Evolutionary conservation across 306 rosid species (phyloP), one percentile per base, ranked within the genome.

Genomic region (Rosa rugosa): DNA sequence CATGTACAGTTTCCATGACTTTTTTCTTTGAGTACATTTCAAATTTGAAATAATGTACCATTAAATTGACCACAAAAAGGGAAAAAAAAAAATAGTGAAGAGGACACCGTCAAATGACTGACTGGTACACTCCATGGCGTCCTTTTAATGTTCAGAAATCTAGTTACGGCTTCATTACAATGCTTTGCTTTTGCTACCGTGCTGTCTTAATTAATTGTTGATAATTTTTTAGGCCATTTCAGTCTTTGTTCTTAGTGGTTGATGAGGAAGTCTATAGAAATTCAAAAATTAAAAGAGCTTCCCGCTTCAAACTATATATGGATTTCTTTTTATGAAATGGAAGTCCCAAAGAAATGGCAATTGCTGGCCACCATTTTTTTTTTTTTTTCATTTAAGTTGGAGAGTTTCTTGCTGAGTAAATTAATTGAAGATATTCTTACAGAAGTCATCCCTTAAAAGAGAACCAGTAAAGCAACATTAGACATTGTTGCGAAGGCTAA

Each of bases 1-100:
- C 75, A 71, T 81, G 88, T 85, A 85, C 88, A 81, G 72, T 20
- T 40, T 72, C 50, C 50, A 5, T 17, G 46, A 59, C 79, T 5
- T 62, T 17, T 75, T 46, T 5, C 2, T 45, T 45, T 69, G 8
- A 11, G 27, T 57, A 9, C 42, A 40, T 31, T 27, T 16, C 68
- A 49, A 36, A 31, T 69, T 20, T 65, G 68, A 50, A 80, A 80
- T 42, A 45, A 38, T 76, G 77, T 70, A 75, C 7, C 23, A 20
- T 46, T 44, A 27, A 11, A 27, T n/a, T 62, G 22, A 38, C 11
- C 12, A 0, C 6, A 40, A 38, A 20, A 34, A 27, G 44, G 11
- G 34, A 41, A 3, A 6, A 25, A 25, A 18, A 38, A 17, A 20
- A 38, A 0, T 31, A 31, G 36, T 13, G 14, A 0, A n/a, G 17